Evolutionary conservation across 306 rosid species (phyloP).

Genomic region (Morella rubra): DNA sequence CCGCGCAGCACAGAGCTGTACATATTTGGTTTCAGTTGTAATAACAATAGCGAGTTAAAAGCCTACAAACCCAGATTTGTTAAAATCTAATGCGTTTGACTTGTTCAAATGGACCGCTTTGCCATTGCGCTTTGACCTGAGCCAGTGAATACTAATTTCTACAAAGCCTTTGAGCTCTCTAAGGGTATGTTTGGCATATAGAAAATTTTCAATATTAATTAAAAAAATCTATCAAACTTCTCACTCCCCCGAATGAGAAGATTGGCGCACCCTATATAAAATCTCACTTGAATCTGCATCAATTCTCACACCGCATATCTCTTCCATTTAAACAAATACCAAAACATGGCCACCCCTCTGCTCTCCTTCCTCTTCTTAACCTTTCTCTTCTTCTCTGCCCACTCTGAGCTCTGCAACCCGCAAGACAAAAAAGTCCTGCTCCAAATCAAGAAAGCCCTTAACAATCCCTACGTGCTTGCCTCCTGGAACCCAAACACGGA

Average conservation of each 20-base stretch:
- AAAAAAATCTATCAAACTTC: too few relatives aligned
- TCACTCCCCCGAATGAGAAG: too few relatives aligned
- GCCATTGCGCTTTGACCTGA: not conserved
- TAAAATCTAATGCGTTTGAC: not conserved
- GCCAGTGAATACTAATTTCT: too few relatives aligned
- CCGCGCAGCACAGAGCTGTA: not conserved
- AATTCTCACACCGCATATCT: not conserved
- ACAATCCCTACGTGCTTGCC: constrained; percentile 58
- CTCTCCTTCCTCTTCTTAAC: not conserved
- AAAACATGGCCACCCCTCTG: not conserved
- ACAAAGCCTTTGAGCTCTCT: not conserved
- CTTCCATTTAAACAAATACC: not conserved
- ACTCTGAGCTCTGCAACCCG: too few relatives aligned
- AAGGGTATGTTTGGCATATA: too few relatives aligned
- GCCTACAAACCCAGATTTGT: not conserved
- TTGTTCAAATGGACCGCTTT: not conserved
- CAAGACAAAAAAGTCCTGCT: constrained; percentile 39
- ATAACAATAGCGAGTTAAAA: not conserved
- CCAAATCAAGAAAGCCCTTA: constrained; percentile 59
- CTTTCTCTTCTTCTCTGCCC: not conserved
- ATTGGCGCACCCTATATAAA: not conserved
- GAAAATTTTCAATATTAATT: too few relatives aligned
- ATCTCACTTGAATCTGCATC: not conserved
- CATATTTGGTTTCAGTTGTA: too few relatives aligned
- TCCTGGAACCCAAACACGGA: constrained; percentile 62